These are phyloP conservation scores for Podila verticillata DNA, from an alignment of 192 early-diverging fungal species.

Conservation along the genomic window DNA sequence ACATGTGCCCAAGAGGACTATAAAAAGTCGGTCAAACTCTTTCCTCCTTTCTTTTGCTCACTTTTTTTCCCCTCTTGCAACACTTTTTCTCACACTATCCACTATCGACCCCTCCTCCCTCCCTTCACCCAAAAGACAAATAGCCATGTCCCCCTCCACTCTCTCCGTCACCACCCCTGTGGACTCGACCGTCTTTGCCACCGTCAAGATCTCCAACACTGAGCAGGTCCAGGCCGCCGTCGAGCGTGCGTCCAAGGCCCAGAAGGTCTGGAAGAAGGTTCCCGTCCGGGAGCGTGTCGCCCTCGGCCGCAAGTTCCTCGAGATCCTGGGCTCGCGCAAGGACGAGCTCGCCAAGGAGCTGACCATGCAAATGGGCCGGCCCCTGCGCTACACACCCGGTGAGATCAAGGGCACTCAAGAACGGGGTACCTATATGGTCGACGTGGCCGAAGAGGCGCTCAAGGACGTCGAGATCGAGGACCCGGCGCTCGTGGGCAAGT, in stretches of 20 bases:
- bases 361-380: conserved; percentile 76
- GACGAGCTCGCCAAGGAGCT: conserved; percentile 68
- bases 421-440: conserved; percentile 73
- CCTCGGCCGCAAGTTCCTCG: conserved; percentile 60
- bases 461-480: conserved; percentile 66
- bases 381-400: conserved; percentile 67
- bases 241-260: conserved; percentile 53
- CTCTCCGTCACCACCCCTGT: conserved; percentile 43
- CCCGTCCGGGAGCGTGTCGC: conserved; percentile 63
- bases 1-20: too few species aligned
- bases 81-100: background rate
- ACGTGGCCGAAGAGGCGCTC: conserved; percentile 70
- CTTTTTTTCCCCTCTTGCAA: background rate
- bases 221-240: conserved; percentile 55
- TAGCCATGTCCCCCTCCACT: conserved; percentile 16
- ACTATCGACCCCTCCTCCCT: background rate
- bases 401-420: conserved; percentile 79
- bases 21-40: too few species aligned
- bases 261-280: conserved; percentile 62
- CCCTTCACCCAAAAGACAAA: background rate
- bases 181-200: conserved; percentile 41
- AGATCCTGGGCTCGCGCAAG: conserved; percentile 62
- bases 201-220: conserved; percentile 33
- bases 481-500: conserved; percentile 55
- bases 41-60: background rate